Evolutionary conservation across 164 flowering plant species (phyloP).

Genomic region (Nymphaea colorata): DNA sequence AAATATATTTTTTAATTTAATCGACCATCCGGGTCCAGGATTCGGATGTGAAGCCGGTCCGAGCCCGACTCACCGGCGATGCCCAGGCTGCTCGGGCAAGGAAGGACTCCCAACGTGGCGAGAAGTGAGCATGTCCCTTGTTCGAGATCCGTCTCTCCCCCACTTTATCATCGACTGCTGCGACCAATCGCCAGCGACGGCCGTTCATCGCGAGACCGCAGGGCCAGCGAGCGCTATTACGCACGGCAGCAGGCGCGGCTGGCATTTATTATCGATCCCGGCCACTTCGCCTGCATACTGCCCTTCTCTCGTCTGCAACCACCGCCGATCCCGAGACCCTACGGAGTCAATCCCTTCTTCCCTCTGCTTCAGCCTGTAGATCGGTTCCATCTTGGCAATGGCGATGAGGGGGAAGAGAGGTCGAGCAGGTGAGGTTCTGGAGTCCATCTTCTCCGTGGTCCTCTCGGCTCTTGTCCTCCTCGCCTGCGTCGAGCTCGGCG

Average conservation of each 20-base stretch:
- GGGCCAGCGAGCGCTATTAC: neutral
- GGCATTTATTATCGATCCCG: neutral
- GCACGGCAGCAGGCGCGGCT: neutral
- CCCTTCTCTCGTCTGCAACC: neutral
- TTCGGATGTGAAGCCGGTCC: too few relatives aligned
- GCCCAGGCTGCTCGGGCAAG: too few relatives aligned
- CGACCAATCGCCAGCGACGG: too few relatives aligned
- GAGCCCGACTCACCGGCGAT: too few relatives aligned
- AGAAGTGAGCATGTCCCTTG: too few relatives aligned
- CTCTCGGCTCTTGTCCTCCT: conserved; percentile 52
- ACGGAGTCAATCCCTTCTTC: neutral
- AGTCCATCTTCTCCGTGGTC: conserved; percentile 40
- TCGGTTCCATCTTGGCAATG: neutral
- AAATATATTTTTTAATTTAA: too few relatives aligned
- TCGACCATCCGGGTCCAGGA: too few relatives aligned
- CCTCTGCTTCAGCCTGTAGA: neutral
- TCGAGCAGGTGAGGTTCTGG: conserved; percentile 29
- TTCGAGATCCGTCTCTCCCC: too few relatives aligned
- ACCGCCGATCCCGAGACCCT: neutral
- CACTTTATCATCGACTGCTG: too few relatives aligned
- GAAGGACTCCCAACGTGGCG: too few relatives aligned
- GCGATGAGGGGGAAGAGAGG: conserved; percentile 23
- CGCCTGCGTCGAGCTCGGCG: conserved; percentile 85
- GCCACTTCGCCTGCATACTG: neutral
- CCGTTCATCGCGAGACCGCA: neutral